Base-by-base conservation (phyloP, 371 early-diverging fungal genomes). In the Quaeritorhiza haematococci region DNA sequence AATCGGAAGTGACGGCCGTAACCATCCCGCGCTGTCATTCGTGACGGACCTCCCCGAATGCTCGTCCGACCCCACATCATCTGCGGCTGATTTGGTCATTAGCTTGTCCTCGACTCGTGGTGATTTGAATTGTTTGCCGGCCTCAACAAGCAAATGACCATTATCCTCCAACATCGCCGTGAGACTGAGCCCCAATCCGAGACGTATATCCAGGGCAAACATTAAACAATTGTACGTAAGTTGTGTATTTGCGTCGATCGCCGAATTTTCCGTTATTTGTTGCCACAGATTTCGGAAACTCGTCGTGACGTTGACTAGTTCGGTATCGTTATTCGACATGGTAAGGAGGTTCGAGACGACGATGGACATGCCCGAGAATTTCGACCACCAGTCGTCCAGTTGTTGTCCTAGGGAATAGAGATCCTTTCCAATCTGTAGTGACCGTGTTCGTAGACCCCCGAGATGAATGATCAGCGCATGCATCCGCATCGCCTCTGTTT, bases 311-410 rank as follows among this genome's bases (percentile, higher is more conserved):
- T 55, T 29, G 17, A 43, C 3, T 33, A 55, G 8, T 32, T 58
- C 58, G 10, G 23, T 43, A 32, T 27, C 42, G 4, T 23, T 26
- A 21, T 53, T 30, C 17, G 27, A 28, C 10, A 42, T 30, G 7
- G 24, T 49, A 4, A 72, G 56, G 56, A 65, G 49, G 44, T 63
- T 62, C 3, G 52, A 44, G 7, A 68, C 48, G 33, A 66, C 57
- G 29, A 59, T 27, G 38, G 46, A 61, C 44, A 61, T 60, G 2
- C 66, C 69, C 63, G 62, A 66, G 32, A 68, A 56, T 24, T 63
- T 62, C 13, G 67, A 66, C 3, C 44, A 17, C 55, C 49, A 52
- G 24, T 55, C 44, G 23, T 63, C 69, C 33, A 64, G 58, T 42
- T 67, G 64, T 13, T 27, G 52, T 7, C 69, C 58, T 2, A 65